Conservation (phyloP, 192 early-diverging fungal genomes). For the Podila epigama region DNA sequence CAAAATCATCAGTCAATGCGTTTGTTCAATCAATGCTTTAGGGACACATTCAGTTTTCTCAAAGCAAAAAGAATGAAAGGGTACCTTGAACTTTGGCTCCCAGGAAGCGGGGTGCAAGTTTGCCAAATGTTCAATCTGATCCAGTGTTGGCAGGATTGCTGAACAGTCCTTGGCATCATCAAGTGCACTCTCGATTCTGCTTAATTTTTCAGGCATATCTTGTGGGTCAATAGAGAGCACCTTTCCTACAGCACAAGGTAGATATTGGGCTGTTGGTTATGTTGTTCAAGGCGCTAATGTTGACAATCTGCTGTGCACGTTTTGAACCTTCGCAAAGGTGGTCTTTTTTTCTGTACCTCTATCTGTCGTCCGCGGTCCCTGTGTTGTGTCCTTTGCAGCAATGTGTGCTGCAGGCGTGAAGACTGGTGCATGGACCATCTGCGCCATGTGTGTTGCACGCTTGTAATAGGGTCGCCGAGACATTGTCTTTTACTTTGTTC, state of each 20-base stretch:
- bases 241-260: background rate
- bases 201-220: conserved; percentile 5
- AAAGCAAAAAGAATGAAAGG: background rate
- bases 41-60: background rate
- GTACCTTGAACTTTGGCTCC: conserved; percentile 35
- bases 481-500: background rate
- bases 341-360: background rate
- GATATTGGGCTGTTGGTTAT: too few species aligned
- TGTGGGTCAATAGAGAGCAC: conserved; percentile 9
- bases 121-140: conserved; percentile 15
- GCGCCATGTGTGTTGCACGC: background rate
- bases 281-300: too few species aligned
- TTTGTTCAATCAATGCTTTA: background rate
- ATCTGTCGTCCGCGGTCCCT: background rate
- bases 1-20: background rate
- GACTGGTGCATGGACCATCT: background rate
- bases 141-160: conserved; percentile 6
- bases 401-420: background rate
- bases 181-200: conserved; percentile 7
- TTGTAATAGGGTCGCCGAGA: background rate
- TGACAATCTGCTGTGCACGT: too few species aligned
- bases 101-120: conserved; percentile 22
- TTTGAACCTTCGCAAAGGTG: too few species aligned
- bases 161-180: conserved; percentile 21
- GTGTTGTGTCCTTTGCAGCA: background rate